These are phyloP conservation scores for Lactifluus volemus DNA, from an alignment of 768 basidiomycete genomes.

Conservation along the genomic window DNA sequence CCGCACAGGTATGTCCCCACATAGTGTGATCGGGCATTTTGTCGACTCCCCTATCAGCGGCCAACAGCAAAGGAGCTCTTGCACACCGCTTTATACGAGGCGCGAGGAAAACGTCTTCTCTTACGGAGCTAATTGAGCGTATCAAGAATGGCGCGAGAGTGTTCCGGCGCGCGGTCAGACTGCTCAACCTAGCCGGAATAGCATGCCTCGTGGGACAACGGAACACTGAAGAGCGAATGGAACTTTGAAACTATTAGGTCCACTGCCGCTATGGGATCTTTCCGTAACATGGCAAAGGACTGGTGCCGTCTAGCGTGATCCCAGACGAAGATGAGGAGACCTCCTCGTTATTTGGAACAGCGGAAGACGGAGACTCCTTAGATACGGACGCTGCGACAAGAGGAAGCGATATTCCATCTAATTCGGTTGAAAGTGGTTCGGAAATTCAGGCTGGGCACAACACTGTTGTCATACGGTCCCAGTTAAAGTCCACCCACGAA, in stretches of 20 bases:
- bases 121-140: conserved; percentile 83
- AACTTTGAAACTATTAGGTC: conserved; percentile 85
- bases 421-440: conserved; percentile 34
- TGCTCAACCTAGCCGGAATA: conserved; percentile 49
- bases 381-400: conserved; percentile 55
- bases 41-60: conserved; percentile 43
- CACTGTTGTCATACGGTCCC: conserved; percentile 57
- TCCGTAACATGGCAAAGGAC: conserved; percentile 64
- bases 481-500: conserved; percentile 25
- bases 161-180: conserved; percentile 46
- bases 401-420: conserved; percentile 39
- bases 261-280: conserved; percentile 66
- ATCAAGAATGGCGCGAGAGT: conserved; percentile 66
- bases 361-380: conserved; percentile 42
- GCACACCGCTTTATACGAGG: conserved; percentile 83
- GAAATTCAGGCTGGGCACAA: conserved; percentile 54
- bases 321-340: conserved; percentile 44
- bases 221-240: conserved; percentile 88
- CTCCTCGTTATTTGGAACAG: conserved; percentile 32
- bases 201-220: conserved; percentile 51
- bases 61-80: conserved; percentile 88
- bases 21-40: background rate
- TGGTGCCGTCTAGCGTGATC: conserved; percentile 47
- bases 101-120: conserved; percentile 73
- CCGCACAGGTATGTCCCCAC: conserved; percentile 43